A percentile compares a stretch with the other conserved stretches of the same genome.
These are phyloP conservation scores for Colletotrichum coccodes DNA, from an alignment of 2,329 filamentous ascomycete species.

Conservation along the genomic window DNA sequence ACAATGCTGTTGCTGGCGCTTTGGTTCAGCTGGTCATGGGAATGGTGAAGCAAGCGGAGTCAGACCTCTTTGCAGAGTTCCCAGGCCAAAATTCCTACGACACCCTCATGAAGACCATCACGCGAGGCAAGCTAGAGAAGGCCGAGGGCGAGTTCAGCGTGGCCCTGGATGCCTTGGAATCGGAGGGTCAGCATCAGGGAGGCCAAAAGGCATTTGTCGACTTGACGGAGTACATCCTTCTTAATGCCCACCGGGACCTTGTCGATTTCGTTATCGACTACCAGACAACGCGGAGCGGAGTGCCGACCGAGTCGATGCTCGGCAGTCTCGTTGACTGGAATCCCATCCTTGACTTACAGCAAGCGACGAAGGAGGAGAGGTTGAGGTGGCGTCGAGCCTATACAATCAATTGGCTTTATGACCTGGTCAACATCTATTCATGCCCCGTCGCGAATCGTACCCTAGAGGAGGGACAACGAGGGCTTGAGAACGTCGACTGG, in stretches of 20 bases:
- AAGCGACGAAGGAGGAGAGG: constrained; percentile 49
- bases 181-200: not conserved
- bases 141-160: constrained; percentile 39
- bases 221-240: constrained; percentile 54
- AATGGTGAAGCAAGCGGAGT: constrained; percentile 50
- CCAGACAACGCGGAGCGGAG: constrained; percentile 54
- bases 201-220: constrained; percentile 43
- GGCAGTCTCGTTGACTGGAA: constrained; percentile 51
- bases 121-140: constrained; percentile 46
- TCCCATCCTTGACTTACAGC: constrained; percentile 49
- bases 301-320: constrained; percentile 56
- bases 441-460: constrained; percentile 48
- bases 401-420: constrained; percentile 63
- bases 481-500: constrained; percentile 7
- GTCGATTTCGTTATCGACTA: constrained; percentile 57
- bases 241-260: constrained; percentile 53
- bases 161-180: constrained; percentile 3
- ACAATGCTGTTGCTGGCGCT: constrained; percentile 55
- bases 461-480: constrained; percentile 46
- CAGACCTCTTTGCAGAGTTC: constrained; percentile 55
- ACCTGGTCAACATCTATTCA: constrained; percentile 58
- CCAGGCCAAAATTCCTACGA: constrained; percentile 55
- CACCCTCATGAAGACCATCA: constrained; percentile 52
- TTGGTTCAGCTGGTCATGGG: constrained; percentile 52
- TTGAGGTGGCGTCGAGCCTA: constrained; percentile 58